A percentile compares a stretch with the other conserved stretches of the same genome.
Conservation (phyloP, 2,329 filamentous ascomycete species). For the Apiospora koreana region DNA sequence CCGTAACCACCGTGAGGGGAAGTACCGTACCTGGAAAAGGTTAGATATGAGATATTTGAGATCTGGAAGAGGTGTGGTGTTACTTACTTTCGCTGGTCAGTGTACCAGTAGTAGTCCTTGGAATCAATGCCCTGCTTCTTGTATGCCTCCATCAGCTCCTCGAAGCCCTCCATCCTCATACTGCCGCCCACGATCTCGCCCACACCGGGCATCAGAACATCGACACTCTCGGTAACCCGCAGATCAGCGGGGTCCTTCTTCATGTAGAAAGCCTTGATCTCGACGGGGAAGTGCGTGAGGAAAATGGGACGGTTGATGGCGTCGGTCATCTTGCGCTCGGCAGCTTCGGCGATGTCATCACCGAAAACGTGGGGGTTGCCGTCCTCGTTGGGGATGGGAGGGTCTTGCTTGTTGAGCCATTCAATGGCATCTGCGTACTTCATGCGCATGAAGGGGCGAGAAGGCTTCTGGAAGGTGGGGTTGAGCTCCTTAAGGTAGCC, state of each 20-base stretch:
- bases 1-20: conserved; percentile 93
- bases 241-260: conserved; percentile 77
- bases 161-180: conserved; percentile 93
- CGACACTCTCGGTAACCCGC: conserved; percentile 90
- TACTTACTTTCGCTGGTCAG: conserved; percentile 89
- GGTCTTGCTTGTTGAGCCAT: conserved; percentile 85
- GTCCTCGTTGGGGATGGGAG: conserved; percentile 84
- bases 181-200: conserved; percentile 95
- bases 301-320: conserved; percentile 94
- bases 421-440: conserved; percentile 91
- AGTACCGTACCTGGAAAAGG: conserved; percentile 71
- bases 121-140: conserved; percentile 83
- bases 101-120: conserved; percentile 96
- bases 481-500: conserved; percentile 82
- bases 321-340: conserved; percentile 96
- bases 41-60: conserved; percentile 12
- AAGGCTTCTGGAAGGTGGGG: conserved; percentile 81
- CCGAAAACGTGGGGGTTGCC: conserved; percentile 88
- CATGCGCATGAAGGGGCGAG: conserved; percentile 91
- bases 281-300: conserved; percentile 93
- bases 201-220: conserved; percentile 84
- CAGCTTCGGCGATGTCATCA: conserved; percentile 97
- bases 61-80: neutral
- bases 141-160: conserved; percentile 87
- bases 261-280: conserved; percentile 99